These are phyloP conservation scores for Naumovozyma baii DNA, from an alignment of 805 yeast species.

Conservation along the genomic window DNA sequence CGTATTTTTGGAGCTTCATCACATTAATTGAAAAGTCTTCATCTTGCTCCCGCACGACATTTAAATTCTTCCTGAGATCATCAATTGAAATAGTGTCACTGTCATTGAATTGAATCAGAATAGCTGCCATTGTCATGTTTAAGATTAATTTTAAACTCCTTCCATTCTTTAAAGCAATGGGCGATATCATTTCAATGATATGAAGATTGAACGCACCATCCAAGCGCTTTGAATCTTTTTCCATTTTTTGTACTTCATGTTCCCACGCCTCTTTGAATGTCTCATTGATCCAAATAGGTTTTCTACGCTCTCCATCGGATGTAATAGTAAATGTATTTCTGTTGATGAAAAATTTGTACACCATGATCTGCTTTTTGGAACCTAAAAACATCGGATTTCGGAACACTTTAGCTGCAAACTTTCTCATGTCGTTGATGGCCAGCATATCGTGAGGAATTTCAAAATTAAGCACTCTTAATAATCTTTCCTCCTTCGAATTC, in stretches of 20 bases:
- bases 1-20: constrained; percentile 2
- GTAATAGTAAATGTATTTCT: no score
- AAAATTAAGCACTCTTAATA: background rate
- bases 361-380: background rate
- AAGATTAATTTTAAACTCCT: constrained; percentile 4
- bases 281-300: constrained; percentile 6
- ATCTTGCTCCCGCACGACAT: constrained; percentile 2
- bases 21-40: constrained; percentile 2
- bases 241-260: background rate
- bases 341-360: background rate
- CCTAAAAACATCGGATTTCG: background rate
- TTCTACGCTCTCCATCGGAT: background rate
- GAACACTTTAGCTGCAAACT: background rate
- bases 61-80: constrained; percentile 4
- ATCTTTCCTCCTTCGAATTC: background rate
- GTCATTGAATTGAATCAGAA: constrained; percentile 12
- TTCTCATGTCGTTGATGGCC: background rate
- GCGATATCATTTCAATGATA: constrained; percentile 10
- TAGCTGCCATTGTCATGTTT: constrained; percentile 10
- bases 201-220: constrained; percentile 7
- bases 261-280: constrained; percentile 1
- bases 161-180: constrained; percentile 5
- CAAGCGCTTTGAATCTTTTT: constrained; percentile 3
- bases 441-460: background rate
- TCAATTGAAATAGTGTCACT: constrained; percentile 1